A percentile compares a stretch with the other conserved stretches of the same genome.
Evolutionary conservation across 768 basidiomycete genomes (phyloP).

Genomic region (Russula sp.): DNA sequence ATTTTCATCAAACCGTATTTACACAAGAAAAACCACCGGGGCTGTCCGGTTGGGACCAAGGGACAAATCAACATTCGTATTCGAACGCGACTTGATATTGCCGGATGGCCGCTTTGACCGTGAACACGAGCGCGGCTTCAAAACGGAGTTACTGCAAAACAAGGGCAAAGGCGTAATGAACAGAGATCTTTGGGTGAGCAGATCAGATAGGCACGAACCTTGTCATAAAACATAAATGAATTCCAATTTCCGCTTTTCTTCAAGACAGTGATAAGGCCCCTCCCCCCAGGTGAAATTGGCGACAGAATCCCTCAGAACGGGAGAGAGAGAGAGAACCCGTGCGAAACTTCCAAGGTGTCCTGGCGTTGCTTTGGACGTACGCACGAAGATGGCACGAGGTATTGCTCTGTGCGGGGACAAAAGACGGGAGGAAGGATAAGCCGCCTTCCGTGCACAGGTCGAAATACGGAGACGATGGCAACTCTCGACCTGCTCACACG

Average conservation of each 20-base stretch:
- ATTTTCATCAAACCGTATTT: background rate
- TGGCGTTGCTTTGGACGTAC: constrained; percentile 10
- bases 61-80: constrained; percentile 6
- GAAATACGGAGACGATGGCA: constrained; percentile 21
- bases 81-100: constrained; percentile 9
- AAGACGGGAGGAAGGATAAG: constrained; percentile 16
- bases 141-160: constrained; percentile 6
- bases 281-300: constrained; percentile 19
- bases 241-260: constrained; percentile 7
- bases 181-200: background rate
- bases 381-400: constrained; percentile 13
- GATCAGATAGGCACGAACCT: constrained; percentile 6
- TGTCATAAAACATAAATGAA: background rate
- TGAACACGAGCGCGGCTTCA: constrained; percentile 17
- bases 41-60: constrained; percentile 14
- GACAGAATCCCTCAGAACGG: constrained; percentile 20
- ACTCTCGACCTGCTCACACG: constrained; percentile 11
- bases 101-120: constrained; percentile 6
- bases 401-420: constrained; percentile 9
- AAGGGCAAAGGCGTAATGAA: constrained; percentile 3
- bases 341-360: constrained; percentile 19
- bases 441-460: constrained; percentile 17
- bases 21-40: constrained; percentile 6
- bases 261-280: constrained; percentile 11
- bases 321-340: constrained; percentile 21